Evolutionary conservation across 805 yeast species (phyloP).

Genomic region (Cyberlindnera veronae): DNA sequence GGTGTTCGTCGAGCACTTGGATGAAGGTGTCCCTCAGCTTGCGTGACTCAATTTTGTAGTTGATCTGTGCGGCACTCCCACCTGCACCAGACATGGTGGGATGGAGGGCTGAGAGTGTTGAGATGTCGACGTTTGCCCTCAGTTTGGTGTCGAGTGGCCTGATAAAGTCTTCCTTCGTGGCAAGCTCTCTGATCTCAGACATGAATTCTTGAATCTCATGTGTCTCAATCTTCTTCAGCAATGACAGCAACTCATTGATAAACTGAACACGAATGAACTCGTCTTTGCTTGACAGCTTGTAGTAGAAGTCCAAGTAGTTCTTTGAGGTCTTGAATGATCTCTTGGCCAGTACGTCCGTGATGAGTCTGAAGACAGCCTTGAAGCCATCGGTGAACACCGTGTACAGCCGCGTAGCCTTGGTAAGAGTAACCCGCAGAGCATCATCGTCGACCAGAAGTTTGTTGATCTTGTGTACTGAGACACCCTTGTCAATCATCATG

Average conservation of each 20-base stretch:
- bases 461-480: constrained; percentile 7
- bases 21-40: constrained; percentile 18
- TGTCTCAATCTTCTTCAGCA: constrained; percentile 12
- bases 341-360: constrained; percentile 18
- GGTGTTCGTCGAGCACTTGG: constrained; percentile 16
- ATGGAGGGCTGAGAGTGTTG: neutral
- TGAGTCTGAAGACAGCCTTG: constrained; percentile 17
- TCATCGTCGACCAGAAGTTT: constrained; percentile 22
- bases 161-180: constrained; percentile 12
- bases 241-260: constrained; percentile 22
- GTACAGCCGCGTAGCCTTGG: constrained; percentile 20
- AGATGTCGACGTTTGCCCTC: constrained; percentile 8
- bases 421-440: constrained; percentile 12
- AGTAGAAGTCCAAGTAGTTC: constrained; percentile 23
- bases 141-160: constrained; percentile 16
- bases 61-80: constrained; percentile 15
- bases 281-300: constrained; percentile 23
- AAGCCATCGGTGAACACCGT: constrained; percentile 16
- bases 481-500: constrained; percentile 9
- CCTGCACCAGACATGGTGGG: neutral
- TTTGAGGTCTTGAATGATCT: constrained; percentile 13
- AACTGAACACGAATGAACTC: constrained; percentile 23
- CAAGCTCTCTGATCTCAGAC: constrained; percentile 8
- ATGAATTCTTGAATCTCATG: constrained; percentile 10
- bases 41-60: constrained; percentile 23